Conservation (phyloP, 495 filamentous ascomycete genomes). For the Parachaetomium inaequale region DNA sequence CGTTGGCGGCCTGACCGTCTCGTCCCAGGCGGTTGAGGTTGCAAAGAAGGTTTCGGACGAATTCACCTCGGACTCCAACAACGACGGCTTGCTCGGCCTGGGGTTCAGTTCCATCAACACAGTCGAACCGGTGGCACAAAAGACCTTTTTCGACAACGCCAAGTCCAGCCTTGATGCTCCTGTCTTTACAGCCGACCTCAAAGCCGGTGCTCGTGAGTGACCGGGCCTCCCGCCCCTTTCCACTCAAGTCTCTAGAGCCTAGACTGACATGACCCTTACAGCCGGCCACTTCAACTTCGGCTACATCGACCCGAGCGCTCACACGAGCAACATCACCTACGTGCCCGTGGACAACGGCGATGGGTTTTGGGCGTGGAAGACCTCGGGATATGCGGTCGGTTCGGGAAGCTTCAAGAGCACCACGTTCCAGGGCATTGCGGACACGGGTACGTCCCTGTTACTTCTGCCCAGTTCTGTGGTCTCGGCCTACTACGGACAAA, state of each 20-base stretch:
- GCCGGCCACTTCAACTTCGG: conserved; percentile 74
- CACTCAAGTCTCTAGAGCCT: not conserved
- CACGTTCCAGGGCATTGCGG: conserved; percentile 52
- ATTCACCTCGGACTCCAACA: conserved; percentile 58
- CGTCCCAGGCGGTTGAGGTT: conserved; percentile 65
- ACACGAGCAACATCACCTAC: conserved; percentile 63
- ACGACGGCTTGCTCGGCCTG: conserved; percentile 69
- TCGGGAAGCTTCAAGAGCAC: conserved; percentile 31
- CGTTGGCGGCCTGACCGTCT: conserved; percentile 61
- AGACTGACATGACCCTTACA: conserved; percentile 9
- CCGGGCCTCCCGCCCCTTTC: not conserved
- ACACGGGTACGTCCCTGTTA: conserved; percentile 73
- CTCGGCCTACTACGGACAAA: conserved; percentile 58
- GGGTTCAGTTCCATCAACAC: conserved; percentile 70
- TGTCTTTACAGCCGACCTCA: conserved; percentile 66
- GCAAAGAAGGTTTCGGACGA: conserved; percentile 56
- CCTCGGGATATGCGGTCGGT: conserved; percentile 60
- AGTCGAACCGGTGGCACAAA: conserved; percentile 55
- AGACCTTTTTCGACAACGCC: conserved; percentile 72
- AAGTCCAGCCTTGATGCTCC: conserved; percentile 53
- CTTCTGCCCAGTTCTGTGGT: conserved; percentile 57
- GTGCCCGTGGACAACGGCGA: conserved; percentile 52
- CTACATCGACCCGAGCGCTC: conserved; percentile 60
- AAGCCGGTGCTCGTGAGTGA: conserved; percentile 47
- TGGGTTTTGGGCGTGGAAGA: conserved; percentile 71